Evolutionary conservation across 2,329 filamentous ascomycete genomes (phyloP), one percentile per base, ranked within the genome.

Genomic region (Cladosporium colombiae): DNA sequence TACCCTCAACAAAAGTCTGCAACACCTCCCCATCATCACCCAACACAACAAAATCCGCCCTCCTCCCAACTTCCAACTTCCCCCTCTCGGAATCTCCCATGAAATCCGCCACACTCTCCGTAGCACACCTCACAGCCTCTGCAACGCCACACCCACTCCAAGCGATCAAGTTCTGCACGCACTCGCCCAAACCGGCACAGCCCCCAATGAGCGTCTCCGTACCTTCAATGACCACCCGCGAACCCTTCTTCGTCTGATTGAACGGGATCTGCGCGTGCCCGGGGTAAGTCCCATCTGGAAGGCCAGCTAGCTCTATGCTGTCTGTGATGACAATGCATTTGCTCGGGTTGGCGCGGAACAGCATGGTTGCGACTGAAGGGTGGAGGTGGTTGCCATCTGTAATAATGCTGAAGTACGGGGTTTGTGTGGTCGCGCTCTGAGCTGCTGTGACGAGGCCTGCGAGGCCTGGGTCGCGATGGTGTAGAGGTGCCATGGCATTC

Each of bases 361-460:
- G 79, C 35, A 86, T 76, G 0, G 79, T 79, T 0, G 83, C 78
- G 0, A 85, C 79, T 18, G 75, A 73, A 0, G 84, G 83, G 68
- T 86, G 83, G 3, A 86, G 73, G 67, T 86, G 85, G 60, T 85
- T 79, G 35, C 81, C 81, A 66, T 86, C 85, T 3, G 84, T 76
- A 29, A 86, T 85, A 55, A 86, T 73, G 25, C 80, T 81, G 74
- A 80, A 86, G 72, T 81, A 86, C 1, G 84, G 82, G 11, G 76
- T 67, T 4, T 63, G 57, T 2, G 21, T 37, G 65, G 52, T 74
- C 67, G 10, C 68, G 62, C 57, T 71, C 62, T 65, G 63, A 6
- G 66, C 0, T 21, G 40, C 67, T 8, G 74, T 71, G 62, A 78
- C 69, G 58, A 81, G 70, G 29, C 84, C 84, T 35, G 82, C 78